A percentile compares a stretch with the other conserved stretches of the same genome.
Conservation (phyloP, 495 filamentous ascomycete species). For the Aspergillus coremiiformis region DNA sequence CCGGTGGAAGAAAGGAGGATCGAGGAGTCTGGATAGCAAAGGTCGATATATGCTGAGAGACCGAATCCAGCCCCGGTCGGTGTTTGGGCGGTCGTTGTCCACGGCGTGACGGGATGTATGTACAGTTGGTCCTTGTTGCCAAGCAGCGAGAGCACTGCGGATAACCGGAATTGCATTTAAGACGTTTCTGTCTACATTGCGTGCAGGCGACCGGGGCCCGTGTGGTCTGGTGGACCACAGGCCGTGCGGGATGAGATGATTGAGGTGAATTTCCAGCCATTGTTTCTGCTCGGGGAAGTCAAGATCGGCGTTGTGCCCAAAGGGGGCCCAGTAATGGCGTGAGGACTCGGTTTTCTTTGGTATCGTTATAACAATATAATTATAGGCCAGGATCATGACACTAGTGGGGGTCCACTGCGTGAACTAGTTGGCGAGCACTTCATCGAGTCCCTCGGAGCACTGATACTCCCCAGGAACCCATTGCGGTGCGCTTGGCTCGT, state of each 20-base stretch:
- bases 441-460: too few species aligned
- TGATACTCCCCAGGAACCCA: too few species aligned
- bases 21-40: not conserved
- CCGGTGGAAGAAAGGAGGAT: not conserved
- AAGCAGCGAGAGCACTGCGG: not conserved
- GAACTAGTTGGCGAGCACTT: too few species aligned
- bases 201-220: not conserved
- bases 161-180: not conserved
- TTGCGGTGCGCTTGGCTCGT: too few species aligned
- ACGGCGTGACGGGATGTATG: not conserved
- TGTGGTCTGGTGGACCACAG: not conserved
- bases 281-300: too few species aligned
- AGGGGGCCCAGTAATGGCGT: too few species aligned
- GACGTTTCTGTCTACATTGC: not conserved
- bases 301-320: too few species aligned
- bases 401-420: too few species aligned
- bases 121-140: not conserved
- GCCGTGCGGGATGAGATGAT: not conserved
- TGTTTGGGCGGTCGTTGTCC: not conserved
- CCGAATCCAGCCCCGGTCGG: not conserved
- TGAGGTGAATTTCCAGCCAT: too few species aligned
- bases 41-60: not conserved
- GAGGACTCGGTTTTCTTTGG: too few species aligned
- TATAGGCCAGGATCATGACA: too few species aligned
- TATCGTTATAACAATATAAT: too few species aligned